phyloP scores from a whole-genome alignment of 495 filamentous ascomycete genomes.

The Evansstolkia leycettana region DNA sequence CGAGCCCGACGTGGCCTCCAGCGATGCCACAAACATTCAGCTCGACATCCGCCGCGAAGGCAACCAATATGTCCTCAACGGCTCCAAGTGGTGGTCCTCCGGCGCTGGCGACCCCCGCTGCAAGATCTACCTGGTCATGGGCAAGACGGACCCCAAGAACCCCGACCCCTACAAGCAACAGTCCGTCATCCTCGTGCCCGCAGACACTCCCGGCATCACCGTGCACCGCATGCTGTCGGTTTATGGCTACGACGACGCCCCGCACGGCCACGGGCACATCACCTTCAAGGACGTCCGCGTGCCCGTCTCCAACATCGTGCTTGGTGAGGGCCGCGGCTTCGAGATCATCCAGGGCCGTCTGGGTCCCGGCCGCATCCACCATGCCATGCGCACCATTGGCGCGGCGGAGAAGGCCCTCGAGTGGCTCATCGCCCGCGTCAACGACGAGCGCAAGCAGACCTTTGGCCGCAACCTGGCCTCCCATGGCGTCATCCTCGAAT shows the following conservation, averaged over 20 bases:
- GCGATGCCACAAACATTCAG: slow-evolving; percentile 81
- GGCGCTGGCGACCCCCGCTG: slow-evolving; percentile 86
- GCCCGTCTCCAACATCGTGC: slow-evolving; percentile 62
- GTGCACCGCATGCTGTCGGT: slow-evolving; percentile 79
- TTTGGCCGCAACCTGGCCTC: slow-evolving; percentile 70
- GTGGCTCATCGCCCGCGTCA: slow-evolving; percentile 81
- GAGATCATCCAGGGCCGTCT: slow-evolving; percentile 93
- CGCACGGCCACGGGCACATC: slow-evolving; percentile 86
- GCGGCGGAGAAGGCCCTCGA: slow-evolving; percentile 75
- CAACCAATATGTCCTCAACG: slow-evolving; percentile 75
- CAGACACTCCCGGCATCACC: slow-evolving; percentile 61
- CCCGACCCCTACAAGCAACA: slow-evolving; percentile 72
- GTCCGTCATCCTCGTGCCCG: slow-evolving; percentile 76
- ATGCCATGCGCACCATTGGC: slow-evolving; percentile 85
- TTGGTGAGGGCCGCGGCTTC: slow-evolving; percentile 87
- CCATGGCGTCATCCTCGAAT: slow-evolving; percentile 87
- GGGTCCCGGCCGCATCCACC: slow-evolving; percentile 86
- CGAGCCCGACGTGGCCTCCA: slow-evolving; percentile 73
- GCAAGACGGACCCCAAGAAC: slow-evolving; percentile 63
- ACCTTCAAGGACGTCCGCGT: slow-evolving; percentile 77
- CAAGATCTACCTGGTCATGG: slow-evolving; percentile 85
- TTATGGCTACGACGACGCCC: slow-evolving; percentile 90
- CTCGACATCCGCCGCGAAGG: slow-evolving; percentile 70
- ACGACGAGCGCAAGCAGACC: slow-evolving; percentile 73
- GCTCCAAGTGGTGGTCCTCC: slow-evolving; percentile 93